Conservation (phyloP, 495 filamentous ascomycete genomes). For the Penicillium coffeae region DNA sequence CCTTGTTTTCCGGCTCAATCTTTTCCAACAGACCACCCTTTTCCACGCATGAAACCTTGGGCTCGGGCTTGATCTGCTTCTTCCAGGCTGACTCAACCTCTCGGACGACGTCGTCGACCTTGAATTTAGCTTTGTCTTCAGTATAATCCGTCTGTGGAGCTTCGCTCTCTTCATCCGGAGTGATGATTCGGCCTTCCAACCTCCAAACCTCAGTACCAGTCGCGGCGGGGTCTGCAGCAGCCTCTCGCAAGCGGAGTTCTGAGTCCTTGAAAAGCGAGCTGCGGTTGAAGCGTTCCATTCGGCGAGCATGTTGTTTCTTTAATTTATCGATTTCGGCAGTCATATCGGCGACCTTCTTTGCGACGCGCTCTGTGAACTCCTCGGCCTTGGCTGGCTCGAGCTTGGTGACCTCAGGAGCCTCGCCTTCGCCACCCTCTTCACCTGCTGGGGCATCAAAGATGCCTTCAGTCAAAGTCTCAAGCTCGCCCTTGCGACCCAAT, state of each 20-base stretch:
- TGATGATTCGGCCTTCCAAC: constrained; percentile 55
- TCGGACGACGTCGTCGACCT: constrained; percentile 57
- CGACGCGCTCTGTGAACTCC: constrained; percentile 72
- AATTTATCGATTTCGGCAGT: constrained; percentile 77
- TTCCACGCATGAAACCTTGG: constrained; percentile 62
- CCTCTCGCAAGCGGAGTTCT: constrained; percentile 52
- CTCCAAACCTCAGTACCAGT: constrained; percentile 58
- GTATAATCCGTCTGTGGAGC: constrained; percentile 30
- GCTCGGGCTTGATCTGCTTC: constrained; percentile 53
- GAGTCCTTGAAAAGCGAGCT: constrained; percentile 60
- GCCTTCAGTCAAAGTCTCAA: constrained; percentile 74
- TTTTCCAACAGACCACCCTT: constrained; percentile 69
- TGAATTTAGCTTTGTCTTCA: constrained; percentile 46
- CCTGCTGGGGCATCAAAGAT: constrained; percentile 61
- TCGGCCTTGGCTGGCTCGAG: constrained; percentile 64
- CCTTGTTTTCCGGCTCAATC: constrained; percentile 42
- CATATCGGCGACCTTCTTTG: constrained; percentile 59
- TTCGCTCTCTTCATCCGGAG: constrained; percentile 49
- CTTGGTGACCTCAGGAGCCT: constrained; percentile 54
- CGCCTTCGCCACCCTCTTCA: constrained; percentile 30
- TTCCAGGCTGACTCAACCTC: constrained; percentile 54
- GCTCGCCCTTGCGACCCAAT: constrained; percentile 79
- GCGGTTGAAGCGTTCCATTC: constrained; percentile 68
- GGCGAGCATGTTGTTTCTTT: constrained; percentile 69
- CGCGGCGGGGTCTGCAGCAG: constrained; percentile 47